These are phyloP conservation scores for Obelidium mucronatum DNA, from an alignment of 192 early-diverging fungal species.

Conservation along the genomic window DNA sequence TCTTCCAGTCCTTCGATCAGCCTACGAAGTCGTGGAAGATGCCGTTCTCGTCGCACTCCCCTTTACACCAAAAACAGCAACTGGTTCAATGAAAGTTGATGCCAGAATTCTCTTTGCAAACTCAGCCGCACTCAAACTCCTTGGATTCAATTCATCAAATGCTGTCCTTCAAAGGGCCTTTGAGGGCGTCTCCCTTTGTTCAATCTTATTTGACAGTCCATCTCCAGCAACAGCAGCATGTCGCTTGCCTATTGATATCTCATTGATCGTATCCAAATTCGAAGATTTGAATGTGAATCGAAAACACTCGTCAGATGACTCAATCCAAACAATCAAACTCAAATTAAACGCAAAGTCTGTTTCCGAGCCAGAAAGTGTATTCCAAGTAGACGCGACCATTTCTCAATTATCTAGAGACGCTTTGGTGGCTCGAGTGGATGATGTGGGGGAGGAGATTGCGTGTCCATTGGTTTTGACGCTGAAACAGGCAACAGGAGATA, in stretches of 20 bases:
- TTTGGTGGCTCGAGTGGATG: neutral
- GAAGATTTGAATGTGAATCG: neutral
- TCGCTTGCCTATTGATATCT: neutral
- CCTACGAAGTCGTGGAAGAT: slow-evolving; percentile 18
- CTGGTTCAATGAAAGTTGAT: neutral
- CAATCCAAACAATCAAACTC: neutral
- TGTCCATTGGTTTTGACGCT: slow-evolving; percentile 17
- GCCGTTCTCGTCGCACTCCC: slow-evolving; percentile 17
- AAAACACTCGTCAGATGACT: neutral
- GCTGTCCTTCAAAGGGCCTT: neutral
- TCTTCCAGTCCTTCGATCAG: slow-evolving; percentile 20
- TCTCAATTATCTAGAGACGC: slow-evolving; percentile 20
- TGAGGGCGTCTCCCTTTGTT: neutral
- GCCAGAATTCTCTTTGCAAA: slow-evolving; percentile 24
- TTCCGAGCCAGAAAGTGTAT: neutral
- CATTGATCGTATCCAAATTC: neutral
- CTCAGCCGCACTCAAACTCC: slow-evolving; percentile 1
- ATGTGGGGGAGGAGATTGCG: neutral
- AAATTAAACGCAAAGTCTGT: slow-evolving; percentile 5
- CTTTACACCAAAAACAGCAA: neutral
- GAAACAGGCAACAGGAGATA: neutral
- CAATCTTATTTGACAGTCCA: neutral
- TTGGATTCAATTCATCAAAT: slow-evolving; percentile 7
- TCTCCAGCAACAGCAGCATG: neutral
- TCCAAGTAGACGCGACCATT: slow-evolving; percentile 1